Percentiles rank a stretch among this genome's conserved stretches.
Conservation (phyloP, 441 rosid species). For the Euphorbia corollata region DNA sequence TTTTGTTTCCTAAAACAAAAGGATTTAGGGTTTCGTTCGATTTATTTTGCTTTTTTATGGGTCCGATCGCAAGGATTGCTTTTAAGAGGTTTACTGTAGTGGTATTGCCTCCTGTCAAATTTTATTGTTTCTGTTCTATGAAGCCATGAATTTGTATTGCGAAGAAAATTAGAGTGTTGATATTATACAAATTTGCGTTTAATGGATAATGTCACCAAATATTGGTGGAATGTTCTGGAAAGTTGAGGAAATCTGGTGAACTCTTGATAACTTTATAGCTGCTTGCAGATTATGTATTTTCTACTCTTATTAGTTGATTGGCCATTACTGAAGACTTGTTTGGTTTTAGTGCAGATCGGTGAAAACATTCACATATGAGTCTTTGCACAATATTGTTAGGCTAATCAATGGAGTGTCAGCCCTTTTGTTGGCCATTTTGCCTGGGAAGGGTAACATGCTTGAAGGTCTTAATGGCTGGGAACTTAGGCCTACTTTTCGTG, state of each 20-base stretch:
- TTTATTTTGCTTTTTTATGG: neutral
- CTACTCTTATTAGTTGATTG: too few species aligned
- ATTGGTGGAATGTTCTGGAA: neutral
- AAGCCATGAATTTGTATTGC: neutral
- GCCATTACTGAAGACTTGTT: conserved; percentile 1
- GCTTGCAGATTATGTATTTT: neutral
- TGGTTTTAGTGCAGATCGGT: conserved; percentile 67
- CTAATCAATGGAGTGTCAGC: conserved; percentile 78
- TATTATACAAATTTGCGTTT: neutral
- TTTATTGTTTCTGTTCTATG: too few species aligned
- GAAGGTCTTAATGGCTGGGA: conserved; percentile 96
- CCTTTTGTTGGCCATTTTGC: conserved; percentile 63
- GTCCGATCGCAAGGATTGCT: neutral
- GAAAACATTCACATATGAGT: conserved; percentile 78
- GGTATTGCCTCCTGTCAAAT: neutral
- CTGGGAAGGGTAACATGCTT: conserved; percentile 63
- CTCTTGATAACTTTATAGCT: neutral
- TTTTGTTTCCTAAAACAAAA: too few species aligned
- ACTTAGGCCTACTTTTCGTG: conserved; percentile 81
- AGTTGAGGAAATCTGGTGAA: neutral
- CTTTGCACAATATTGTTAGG: conserved; percentile 70
- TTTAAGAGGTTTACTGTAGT: neutral
- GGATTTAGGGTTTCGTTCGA: neutral
- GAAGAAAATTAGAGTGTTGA: neutral
- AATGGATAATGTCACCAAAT: neutral